Base-by-base conservation (phyloP, 2,329 filamentous ascomycete species). In the Sclerotinia trifoliorum region DNA sequence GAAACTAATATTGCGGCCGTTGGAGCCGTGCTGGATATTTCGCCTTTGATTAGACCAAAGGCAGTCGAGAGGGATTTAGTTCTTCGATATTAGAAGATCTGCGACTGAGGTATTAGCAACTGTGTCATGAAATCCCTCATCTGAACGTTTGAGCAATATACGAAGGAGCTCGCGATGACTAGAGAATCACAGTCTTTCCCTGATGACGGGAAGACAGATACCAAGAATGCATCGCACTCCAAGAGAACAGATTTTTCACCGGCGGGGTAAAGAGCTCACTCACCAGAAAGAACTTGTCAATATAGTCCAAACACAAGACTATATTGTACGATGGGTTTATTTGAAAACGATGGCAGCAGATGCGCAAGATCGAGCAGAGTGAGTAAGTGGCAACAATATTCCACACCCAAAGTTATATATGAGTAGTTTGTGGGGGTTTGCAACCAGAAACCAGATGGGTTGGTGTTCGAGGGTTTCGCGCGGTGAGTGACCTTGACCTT, bases 41-140 rank as follows among this genome's bases (percentile, higher is more conserved):
- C 83, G 86, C 87, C 86, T 89, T 89, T 89, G 86, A 84, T 29
- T 63, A 70, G 85, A 88, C 85, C 87, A 89, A 89, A 89, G 87
- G 87, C 86, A 79, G 81, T 78, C 73, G 70, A 67, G 65, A 24
- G 51, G 46, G 29, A 44, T 44, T 68, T 32, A 26, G 17, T 65
- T 56, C 51, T 62, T 67, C n/a, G 48, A 46, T 24, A 13, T 64
- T 8, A 24, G 49, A 56, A 57, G 66, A 57, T 65, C 66, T 68
- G 51, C 51, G 54, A 44, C 35, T 52, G 65, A 58, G 65, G 44
- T 6, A 61, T 58, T 61, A 61, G 60, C 48, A 42, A 63, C 46
- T 61, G 35, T 13, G 21, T 56, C 46, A 52, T 66, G 65, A 66
- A 66, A 66, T 61, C 29, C 44, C 55, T n/a, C 65, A 61, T 26